Evolutionary conservation across 148 eudicot species (phyloP), one percentile per base, ranked within the genome.

Genomic region (Rhododendron vialii): DNA sequence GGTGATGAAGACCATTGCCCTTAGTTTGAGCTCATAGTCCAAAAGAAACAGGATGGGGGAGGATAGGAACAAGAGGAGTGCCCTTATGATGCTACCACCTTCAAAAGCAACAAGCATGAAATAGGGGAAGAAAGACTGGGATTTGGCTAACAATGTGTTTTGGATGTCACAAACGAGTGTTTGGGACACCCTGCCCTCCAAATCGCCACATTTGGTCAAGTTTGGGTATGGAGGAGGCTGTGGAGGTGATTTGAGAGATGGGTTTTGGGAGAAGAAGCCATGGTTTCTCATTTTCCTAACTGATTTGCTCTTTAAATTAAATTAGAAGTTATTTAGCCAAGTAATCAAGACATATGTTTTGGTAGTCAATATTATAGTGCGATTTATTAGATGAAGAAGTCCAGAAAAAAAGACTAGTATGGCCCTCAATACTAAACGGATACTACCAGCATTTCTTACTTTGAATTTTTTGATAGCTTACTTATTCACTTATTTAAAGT

Each of bases 61-160:
- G 14, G 93, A 92, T 50, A 94, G 28, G 55, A 96, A 94, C 82
- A 96, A 88, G 4, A 95, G 14, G 81, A 95, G 84, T 41, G 99
- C 94, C 84, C 99, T 93, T 12, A 96, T 55, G 20, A 96, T 82
- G 88, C 96, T 91, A n/a, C 99, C 99, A 45, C 98, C 99, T 91
- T 96, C 98, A 82, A 96, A 95, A n/a, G 99, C 96, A 63, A 96
- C 95, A 1, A 96, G 90, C 99, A 96, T 96, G 93, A 96, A 96
- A 86, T 85, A 96, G 18, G 98, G 35, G 35, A 35, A 35, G 35
- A 35, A 35, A 35, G 35, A 35, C 35, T 35, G 35, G 35, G 35
- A 35, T 1, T 35, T 35, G 35, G 35, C 35, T 35, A 35, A 35
- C 35, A 35, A 35, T 41, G 91, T 86, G 14, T 89, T 91, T 82